phyloP scores from a whole-genome alignment of 495 filamentous ascomycete species.

The Aspergillus wentii region DNA sequence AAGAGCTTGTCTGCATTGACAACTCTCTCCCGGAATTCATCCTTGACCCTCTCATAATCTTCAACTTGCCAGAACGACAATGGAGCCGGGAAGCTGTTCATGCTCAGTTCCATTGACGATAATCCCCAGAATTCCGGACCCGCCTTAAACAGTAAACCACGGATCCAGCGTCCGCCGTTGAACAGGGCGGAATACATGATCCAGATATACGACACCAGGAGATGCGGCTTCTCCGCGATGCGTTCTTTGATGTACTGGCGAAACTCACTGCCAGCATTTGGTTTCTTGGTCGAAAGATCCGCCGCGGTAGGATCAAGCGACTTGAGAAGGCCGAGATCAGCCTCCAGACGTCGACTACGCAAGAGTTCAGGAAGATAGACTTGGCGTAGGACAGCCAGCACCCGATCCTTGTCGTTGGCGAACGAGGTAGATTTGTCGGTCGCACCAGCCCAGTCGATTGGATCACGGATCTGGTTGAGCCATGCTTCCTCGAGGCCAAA shows the following conservation, averaged over 20 bases:
- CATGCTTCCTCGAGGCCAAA: too few relatives aligned
- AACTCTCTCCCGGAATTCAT: constrained; percentile 24
- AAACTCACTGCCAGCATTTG: not conserved
- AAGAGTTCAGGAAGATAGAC: too few relatives aligned
- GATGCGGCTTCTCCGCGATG: constrained; percentile 37
- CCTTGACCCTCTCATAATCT: constrained; percentile 14
- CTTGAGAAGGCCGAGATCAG: constrained; percentile 8
- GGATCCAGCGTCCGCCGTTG: constrained; percentile 51
- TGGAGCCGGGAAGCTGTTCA: constrained; percentile 26
- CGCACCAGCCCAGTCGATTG: too few relatives aligned
- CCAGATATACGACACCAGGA: constrained; percentile 53
- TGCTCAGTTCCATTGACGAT: constrained; percentile 5
- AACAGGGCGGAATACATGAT: constrained; percentile 58
- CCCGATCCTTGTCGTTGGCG: too few relatives aligned
- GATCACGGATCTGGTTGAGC: too few relatives aligned
- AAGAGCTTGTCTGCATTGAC: constrained; percentile 31
- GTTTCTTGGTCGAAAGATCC: not conserved
- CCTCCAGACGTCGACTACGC: constrained; percentile 5
- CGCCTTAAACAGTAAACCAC: constrained; percentile 35
- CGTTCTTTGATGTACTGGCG: constrained; percentile 4
- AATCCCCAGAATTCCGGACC: constrained; percentile 40
- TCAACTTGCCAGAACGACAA: constrained; percentile 20
- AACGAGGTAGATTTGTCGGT: too few relatives aligned
- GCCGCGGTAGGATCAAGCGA: not conserved
- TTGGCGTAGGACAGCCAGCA: too few relatives aligned